Percentiles rank a stretch among this genome's conserved stretches.
phyloP scores from a whole-genome alignment of 2,329 filamentous ascomycete species.

The Hirsutella minnesotensis region DNA sequence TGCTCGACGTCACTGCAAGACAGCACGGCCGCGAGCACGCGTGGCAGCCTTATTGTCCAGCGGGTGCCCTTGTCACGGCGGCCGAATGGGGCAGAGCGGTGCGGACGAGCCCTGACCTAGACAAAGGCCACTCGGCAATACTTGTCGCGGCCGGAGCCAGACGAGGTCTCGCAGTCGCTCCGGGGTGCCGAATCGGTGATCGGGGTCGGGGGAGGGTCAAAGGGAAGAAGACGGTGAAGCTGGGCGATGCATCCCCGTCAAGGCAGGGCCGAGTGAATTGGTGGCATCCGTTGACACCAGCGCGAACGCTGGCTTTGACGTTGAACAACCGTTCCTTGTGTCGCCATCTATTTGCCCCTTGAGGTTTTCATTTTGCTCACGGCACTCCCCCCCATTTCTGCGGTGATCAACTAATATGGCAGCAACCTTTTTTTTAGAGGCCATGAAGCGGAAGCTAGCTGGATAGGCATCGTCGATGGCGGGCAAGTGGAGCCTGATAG shows the following conservation, averaged over 20 bases:
- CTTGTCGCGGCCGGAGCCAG: neutral
- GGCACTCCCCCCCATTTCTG: neutral
- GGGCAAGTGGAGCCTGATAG: neutral
- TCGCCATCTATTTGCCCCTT: neutral
- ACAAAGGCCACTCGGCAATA: neutral
- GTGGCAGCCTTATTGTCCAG: neutral
- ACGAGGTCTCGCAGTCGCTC: neutral
- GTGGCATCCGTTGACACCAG: neutral
- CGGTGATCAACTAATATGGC: neutral
- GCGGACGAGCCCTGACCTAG: neutral
- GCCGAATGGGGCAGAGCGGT: neutral
- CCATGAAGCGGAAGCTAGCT: neutral
- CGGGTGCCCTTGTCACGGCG: neutral
- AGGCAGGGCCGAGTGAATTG: neutral
- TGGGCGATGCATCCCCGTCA: neutral
- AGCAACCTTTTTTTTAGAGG: neutral
- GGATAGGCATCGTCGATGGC: neutral
- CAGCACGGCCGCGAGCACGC: neutral
- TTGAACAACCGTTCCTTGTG: neutral
- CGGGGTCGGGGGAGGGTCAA: neutral
- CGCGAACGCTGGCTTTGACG: neutral
- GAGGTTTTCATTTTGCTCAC: neutral
- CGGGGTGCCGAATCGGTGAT: neutral
- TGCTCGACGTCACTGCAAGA: slow-evolving; percentile 3
- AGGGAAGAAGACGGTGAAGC: neutral